Base-by-base conservation (phyloP, 148 eudicot species). In the Cornus florida region DNA sequence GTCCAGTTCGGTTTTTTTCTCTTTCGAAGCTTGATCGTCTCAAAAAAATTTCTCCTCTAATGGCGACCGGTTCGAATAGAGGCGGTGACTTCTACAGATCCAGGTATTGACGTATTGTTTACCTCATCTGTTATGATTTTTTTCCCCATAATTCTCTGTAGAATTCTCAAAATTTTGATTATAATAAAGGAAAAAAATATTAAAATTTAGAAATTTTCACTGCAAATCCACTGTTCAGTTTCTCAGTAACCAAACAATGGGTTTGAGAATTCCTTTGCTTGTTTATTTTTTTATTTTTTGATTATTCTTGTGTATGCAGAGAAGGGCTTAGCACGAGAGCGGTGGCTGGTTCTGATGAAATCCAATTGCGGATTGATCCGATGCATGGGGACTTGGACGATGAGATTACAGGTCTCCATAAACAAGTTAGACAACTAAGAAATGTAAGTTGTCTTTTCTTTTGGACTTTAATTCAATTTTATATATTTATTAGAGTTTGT, bases 291-390 rank as follows among this genome's bases (percentile, higher is more conserved):
- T 2, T 72, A 9, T 43, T 43, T 31, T 43, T 43, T 31, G 10
- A 31, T 14, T 13, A 57, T 14, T 57, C 9, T 77, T 83, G 24
- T 48, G 57, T 72, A 20, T 77, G 60, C 84, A 93, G 97, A 62
- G 94, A 93, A 69, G 99, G 99, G 72, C 86, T 95, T 72, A 92
- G 91, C 82, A 93, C 97, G 62, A 85, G 99, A 73, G 87, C 84
- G 35, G 89, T 75, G 28, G 86, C 87, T n/a, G 65, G 77, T 76
- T 83, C 97, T 5, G 91, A 92, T 80, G 97, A 95, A 77, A 81
- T 95, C 70, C 99, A 95, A 78, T 76, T 93, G 74, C 82, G 91
- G 74, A 93, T 93, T 65, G 97, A 93, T 88, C 97, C 97, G 1
- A 87, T 93, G 90, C 93, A 90, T 17, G 97, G 84, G 0, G 98